Evolutionary conservation across 305 asterid genomes (phyloP).

Genomic region (Nicotiana rustica): DNA sequence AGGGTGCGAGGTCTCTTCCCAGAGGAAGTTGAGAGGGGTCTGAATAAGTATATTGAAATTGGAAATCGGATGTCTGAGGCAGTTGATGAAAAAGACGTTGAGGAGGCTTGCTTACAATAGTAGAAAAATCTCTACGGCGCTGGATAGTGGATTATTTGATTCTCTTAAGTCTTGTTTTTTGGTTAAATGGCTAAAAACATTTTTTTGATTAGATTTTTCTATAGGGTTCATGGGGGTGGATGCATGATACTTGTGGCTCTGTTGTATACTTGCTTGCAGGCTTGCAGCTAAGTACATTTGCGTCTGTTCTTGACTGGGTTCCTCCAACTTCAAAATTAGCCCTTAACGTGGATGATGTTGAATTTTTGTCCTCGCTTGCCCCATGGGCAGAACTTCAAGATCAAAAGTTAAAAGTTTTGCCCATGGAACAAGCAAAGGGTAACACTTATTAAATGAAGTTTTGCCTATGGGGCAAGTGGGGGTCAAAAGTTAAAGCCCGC

Average conservation of each 20-base stretch:
- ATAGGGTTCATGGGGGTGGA: background rate
- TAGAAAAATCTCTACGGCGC: background rate
- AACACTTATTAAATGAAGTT: no score
- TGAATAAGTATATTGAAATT: conserved; percentile 35
- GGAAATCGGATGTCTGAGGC: conserved; percentile 29
- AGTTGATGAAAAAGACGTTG: conserved; percentile 12
- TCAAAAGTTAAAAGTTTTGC: no score
- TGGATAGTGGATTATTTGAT: background rate
- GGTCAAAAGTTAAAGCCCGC: no score
- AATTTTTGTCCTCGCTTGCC: no score
- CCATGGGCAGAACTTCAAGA: no score
- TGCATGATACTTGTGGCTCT: background rate
- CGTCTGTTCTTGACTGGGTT: no score
- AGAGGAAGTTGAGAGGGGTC: conserved; percentile 39
- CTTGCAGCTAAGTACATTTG: background rate
- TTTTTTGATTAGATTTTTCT: background rate
- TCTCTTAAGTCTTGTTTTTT: background rate
- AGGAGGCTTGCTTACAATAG: conserved; percentile 16
- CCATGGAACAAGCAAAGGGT: no score
- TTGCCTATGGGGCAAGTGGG: no score
- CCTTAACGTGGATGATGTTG: no score
- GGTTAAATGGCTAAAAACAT: background rate
- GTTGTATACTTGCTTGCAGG: background rate
- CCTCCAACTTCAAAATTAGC: no score
- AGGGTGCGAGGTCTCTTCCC: conserved; percentile 44